Percentiles rank a stretch among this genome's conserved stretches.
phyloP scores from a whole-genome alignment of 139 green algal species.

The Limnomonas spitsbergensis region DNA sequence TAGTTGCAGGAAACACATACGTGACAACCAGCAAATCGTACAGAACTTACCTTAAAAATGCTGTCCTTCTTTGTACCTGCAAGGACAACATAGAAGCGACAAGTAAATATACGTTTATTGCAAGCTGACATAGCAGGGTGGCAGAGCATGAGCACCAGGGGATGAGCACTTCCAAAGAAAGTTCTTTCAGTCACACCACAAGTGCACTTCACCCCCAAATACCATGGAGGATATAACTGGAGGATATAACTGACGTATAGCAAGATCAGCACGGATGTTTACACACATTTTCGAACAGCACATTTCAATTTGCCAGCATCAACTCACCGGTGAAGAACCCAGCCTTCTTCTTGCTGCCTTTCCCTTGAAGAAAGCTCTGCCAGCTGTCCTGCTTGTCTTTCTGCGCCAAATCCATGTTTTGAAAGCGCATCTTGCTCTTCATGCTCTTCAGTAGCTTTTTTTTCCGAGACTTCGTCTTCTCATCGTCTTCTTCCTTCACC shows the following conservation, averaged over 20 bases:
- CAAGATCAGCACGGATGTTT: no score
- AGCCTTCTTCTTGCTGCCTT: conserved; percentile 69
- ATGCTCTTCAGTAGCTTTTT: conserved; percentile 82
- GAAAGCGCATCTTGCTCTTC: conserved; percentile 80
- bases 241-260: no score
- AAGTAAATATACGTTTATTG: neutral
- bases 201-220: no score
- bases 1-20: no score
- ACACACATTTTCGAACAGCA: no score
- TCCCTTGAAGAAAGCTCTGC: conserved; percentile 69
- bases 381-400: conserved; percentile 63
- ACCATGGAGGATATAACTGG: no score
- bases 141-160: no score
- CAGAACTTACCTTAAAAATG: conserved; percentile 33
- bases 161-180: no score
- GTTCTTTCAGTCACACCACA: no score
- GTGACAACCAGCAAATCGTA: no score
- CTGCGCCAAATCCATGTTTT: conserved; percentile 66
- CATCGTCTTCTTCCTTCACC: conserved; percentile 72
- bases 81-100: neutral
- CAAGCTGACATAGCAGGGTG: neutral
- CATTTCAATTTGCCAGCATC: neutral
- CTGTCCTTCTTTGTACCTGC: conserved; percentile 43
- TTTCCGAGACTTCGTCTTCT: conserved; percentile 75
- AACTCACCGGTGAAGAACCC: conserved; percentile 51